A percentile compares a stretch with the other conserved stretches of the same genome.
Conservation (phyloP, 2,329 filamentous ascomycete species). For the Fusarium burgessii region DNA sequence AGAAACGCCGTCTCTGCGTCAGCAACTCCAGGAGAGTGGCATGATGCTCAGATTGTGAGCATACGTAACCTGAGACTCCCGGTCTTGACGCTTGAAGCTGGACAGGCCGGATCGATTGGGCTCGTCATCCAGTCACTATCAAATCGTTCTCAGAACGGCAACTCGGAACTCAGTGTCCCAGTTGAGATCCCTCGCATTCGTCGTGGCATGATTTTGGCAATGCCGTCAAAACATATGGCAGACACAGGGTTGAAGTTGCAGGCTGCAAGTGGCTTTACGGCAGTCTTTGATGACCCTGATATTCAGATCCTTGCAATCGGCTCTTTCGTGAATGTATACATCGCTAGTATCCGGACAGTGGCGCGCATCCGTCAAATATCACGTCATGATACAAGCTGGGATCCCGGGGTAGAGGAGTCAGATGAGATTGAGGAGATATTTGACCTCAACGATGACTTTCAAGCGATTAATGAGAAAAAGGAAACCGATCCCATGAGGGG, state of each 20-base stretch:
- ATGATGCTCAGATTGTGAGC: slow-evolving; percentile 82
- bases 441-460: slow-evolving; percentile 62
- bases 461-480: slow-evolving; percentile 49
- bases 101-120: slow-evolving; percentile 91
- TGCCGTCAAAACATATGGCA: slow-evolving; percentile 69
- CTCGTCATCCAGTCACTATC: slow-evolving; percentile 67
- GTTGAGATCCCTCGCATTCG: slow-evolving; percentile 60
- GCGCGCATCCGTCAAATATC: slow-evolving; percentile 76
- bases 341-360: slow-evolving; percentile 85
- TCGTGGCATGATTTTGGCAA: slow-evolving; percentile 87
- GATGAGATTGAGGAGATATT: slow-evolving; percentile 69
- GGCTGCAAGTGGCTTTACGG: slow-evolving; percentile 76
- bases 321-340: slow-evolving; percentile 82
- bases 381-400: slow-evolving; percentile 39
- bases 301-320: slow-evolving; percentile 74
- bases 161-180: not conserved
- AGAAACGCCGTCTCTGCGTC: slow-evolving; percentile 66
- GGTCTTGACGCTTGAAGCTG: slow-evolving; percentile 78
- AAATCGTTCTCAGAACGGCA: slow-evolving; percentile 15
- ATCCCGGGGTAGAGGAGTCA: slow-evolving; percentile 44
- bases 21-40: slow-evolving; percentile 76
- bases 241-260: slow-evolving; percentile 69
- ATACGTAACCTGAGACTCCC: slow-evolving; percentile 89
- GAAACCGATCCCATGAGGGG: slow-evolving; percentile 30
- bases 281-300: slow-evolving; percentile 74